Conservation (phyloP, 1,284 basidiomycete genomes). For the Cystobasidium sp. region DNA sequence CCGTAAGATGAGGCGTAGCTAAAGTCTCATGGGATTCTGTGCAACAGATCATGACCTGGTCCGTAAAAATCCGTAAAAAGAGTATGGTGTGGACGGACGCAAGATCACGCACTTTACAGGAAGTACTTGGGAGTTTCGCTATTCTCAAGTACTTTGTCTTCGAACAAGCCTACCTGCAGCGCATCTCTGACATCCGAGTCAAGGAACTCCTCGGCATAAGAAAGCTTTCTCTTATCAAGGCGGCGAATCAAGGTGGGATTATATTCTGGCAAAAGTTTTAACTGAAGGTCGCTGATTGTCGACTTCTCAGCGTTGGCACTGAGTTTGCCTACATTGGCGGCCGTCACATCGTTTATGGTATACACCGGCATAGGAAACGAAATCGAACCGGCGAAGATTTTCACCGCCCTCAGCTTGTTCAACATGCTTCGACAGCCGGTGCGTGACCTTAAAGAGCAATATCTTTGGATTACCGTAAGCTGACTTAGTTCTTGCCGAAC, state of each 20-base stretch:
- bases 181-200: slow-evolving; percentile 71
- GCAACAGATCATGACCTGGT: slow-evolving; percentile 78
- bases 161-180: slow-evolving; percentile 66
- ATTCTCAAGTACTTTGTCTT: slow-evolving; percentile 81
- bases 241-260: slow-evolving; percentile 20
- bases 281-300: background rate
- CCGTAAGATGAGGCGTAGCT: no score
- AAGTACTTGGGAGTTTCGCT: slow-evolving; percentile 78
- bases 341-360: slow-evolving; percentile 23
- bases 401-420: slow-evolving; percentile 74
- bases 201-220: slow-evolving; percentile 66
- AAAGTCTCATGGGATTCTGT: no score
- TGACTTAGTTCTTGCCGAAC: background rate
- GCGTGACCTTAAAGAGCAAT: background rate
- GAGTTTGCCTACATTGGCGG: slow-evolving; percentile 67
- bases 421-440: slow-evolving; percentile 66
- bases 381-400: slow-evolving; percentile 71
- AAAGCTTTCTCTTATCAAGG: slow-evolving; percentile 34
- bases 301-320: slow-evolving; percentile 57
- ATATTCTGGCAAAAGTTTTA: background rate
- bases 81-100: slow-evolving; percentile 89
- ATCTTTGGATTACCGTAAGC: background rate
- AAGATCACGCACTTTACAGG: slow-evolving; percentile 78
- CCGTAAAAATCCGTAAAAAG: slow-evolving; percentile 73
- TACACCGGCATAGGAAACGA: slow-evolving; percentile 58